Base-by-base conservation (phyloP, 2,329 filamentous ascomycete species). In the Metarhizium humberi region DNA sequence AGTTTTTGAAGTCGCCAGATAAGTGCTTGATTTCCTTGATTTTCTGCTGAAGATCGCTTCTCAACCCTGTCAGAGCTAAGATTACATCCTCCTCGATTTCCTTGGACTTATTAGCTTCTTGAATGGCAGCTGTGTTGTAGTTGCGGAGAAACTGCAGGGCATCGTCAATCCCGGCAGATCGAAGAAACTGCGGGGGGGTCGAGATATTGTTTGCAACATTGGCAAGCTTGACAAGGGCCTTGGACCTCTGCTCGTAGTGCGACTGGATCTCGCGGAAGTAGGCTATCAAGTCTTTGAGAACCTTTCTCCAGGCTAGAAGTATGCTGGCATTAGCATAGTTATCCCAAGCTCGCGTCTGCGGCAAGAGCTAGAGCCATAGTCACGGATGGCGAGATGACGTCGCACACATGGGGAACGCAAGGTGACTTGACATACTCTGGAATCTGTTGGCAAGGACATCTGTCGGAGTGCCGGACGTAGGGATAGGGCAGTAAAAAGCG, bases 21-120 rank as follows among this genome's bases (percentile, higher is more conserved):
- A 99, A 76, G 61, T 85, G 87, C 74, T 95, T 96, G 75, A 99
- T 99, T 73, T 99, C 94, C 72, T 97, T 99, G 71, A 95, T 95
- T 75, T 99, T 99, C 69, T 95, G 90, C 58, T 88, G 87, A 18
- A 99, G 77, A 69, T 99, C 94, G 65, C 85, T 92, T 56, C 94
- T 79, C 54, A 99, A 75, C 1, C 91, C 91, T 2, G 86, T 90
- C 55, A 99, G 77, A 53, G 92, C 91, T 52, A 89, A 78, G 60
- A 97, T 90, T 50, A 99, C 91, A 66, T 97, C 92, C 58, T 86
- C 85, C 68, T 97, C 90, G 56, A 96, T 92, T 59, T 96, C 91
- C 56, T 81, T 86, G 2, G 92, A 90, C 73, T 96, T 96, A 71
- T 87, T 90, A 14, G 90, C 84, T 67, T 96, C 94, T 4, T 79